These are phyloP conservation scores for Phytophthora syringae DNA, from an alignment of 352 stramenopile species.

Conservation along the genomic window DNA sequence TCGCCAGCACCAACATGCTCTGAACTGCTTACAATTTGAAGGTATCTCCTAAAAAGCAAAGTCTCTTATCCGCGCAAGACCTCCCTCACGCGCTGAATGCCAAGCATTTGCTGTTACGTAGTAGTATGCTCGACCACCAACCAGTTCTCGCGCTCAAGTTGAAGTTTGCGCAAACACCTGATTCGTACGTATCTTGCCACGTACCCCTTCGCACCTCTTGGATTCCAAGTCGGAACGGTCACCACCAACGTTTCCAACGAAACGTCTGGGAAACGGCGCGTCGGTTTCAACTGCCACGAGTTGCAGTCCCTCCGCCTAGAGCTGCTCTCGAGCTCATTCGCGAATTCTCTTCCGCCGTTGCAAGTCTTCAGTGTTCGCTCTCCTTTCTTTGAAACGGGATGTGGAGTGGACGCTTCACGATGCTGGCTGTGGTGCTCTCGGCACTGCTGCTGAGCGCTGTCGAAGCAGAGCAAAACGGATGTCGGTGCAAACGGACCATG, in stretches of 20 bases:
- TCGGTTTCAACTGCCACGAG: slow-evolving; percentile 18
- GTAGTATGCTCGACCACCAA: neutral
- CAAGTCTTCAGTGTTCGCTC: slow-evolving; percentile 12
- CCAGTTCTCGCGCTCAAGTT: neutral
- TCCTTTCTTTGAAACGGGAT: slow-evolving; percentile 19
- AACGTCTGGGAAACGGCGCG: slow-evolving; percentile 26
- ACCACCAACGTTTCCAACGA: slow-evolving; percentile 32
- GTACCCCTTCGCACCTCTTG: slow-evolving; percentile 22
- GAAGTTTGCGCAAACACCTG: slow-evolving; percentile 13
- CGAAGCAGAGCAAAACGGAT: slow-evolving; percentile 27
- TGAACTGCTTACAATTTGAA: too few relatives aligned
- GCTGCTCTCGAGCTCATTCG: slow-evolving; percentile 16
- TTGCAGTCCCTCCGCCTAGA: neutral
- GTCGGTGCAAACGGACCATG: slow-evolving; percentile 75
- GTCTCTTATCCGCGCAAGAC: too few relatives aligned
- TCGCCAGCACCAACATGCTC: too few relatives aligned
- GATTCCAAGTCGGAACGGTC: too few relatives aligned
- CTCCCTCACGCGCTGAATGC: too few relatives aligned
- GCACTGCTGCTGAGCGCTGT: slow-evolving; percentile 15
- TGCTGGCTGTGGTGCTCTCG: slow-evolving; percentile 25
- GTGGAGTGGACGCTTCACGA: slow-evolving; percentile 9
- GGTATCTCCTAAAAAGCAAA: too few relatives aligned
- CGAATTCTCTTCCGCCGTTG: slow-evolving; percentile 30
- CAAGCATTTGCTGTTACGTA: too few relatives aligned
- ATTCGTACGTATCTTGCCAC: slow-evolving; percentile 21